Conservation (phyloP, 1,139 yeast species). For the Geotrichum candidum region DNA sequence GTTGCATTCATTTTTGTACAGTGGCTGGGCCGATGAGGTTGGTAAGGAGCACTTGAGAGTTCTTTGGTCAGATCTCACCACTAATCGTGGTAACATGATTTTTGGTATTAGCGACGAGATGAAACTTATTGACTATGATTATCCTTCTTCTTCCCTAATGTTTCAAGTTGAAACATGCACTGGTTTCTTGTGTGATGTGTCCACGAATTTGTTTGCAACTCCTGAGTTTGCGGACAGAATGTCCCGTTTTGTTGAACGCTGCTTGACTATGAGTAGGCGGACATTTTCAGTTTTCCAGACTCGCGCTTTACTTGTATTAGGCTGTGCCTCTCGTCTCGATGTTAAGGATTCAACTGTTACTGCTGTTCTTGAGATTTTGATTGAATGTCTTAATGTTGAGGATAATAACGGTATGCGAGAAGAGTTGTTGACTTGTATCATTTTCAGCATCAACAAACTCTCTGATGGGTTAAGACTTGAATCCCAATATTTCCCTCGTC, state of each 20-base stretch:
- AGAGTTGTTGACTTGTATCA: slow-evolving; percentile 34
- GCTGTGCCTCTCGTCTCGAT: slow-evolving; percentile 61
- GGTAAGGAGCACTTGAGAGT: slow-evolving; percentile 18
- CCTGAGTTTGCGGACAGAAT: slow-evolving; percentile 42
- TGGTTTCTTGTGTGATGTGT: slow-evolving; percentile 51
- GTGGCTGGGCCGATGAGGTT: slow-evolving; percentile 2
- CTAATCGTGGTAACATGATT: slow-evolving; percentile 66
- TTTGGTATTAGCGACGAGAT: slow-evolving; percentile 74
- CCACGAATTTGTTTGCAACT: slow-evolving; percentile 44
- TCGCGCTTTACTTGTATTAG: slow-evolving; percentile 66
- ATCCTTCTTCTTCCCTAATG: slow-evolving; percentile 48
- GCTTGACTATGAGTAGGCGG: slow-evolving; percentile 54
- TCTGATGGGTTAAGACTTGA: slow-evolving; percentile 54
- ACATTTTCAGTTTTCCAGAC: slow-evolving; percentile 59
- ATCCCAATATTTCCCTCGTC: slow-evolving; percentile 49
- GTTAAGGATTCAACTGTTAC: slow-evolving; percentile 57
- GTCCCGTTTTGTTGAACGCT: slow-evolving; percentile 60
- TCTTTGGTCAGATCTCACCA: slow-evolving; percentile 56
- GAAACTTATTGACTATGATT: slow-evolving; percentile 39
- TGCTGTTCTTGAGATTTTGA: slow-evolving; percentile 36
- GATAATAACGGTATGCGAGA: slow-evolving; percentile 35
- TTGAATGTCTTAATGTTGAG: slow-evolving; percentile 27
- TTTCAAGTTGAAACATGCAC: slow-evolving; percentile 59
- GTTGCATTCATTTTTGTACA: slow-evolving; percentile 55
- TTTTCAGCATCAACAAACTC: slow-evolving; percentile 48